A percentile compares a stretch with the other conserved stretches of the same genome.
Evolutionary conservation across 1,284 basidiomycete species (phyloP).

Genomic region (Heterobasidion annosum): DNA sequence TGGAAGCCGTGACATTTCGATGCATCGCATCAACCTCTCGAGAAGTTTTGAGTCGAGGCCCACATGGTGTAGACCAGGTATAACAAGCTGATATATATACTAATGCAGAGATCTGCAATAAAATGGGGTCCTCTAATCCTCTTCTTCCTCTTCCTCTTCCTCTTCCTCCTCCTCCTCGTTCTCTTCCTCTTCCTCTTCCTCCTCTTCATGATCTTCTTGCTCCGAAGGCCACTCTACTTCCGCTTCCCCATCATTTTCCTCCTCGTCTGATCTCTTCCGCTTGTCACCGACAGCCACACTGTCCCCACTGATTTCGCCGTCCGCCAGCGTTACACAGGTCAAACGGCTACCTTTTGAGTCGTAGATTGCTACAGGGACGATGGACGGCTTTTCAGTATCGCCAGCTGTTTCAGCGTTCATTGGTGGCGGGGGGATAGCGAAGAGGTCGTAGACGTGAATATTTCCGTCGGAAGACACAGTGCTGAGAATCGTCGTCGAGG

Average conservation of each 20-base stretch:
- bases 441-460: conserved; percentile 12
- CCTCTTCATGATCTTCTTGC: not conserved
- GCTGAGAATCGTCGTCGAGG: conserved; percentile 10
- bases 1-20: too few relatives aligned
- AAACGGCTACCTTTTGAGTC: conserved; percentile 13
- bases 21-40: too few relatives aligned
- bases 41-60: too few relatives aligned
- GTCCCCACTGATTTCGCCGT: conserved; percentile 5
- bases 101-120: too few relatives aligned
- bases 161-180: not conserved
- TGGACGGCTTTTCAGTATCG: conserved; percentile 1
- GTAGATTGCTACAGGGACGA: conserved; percentile 10
- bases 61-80: too few relatives aligned
- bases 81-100: too few relatives aligned
- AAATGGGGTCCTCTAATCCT: too few relatives aligned
- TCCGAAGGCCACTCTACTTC: conserved; percentile 3
- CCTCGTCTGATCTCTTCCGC: conserved; percentile 7
- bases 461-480: conserved; percentile 12
- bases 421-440: conserved; percentile 4
- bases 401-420: not conserved
- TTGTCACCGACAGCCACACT: conserved; percentile 6
- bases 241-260: conserved; percentile 7
- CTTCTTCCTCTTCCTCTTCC: too few relatives aligned
- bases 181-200: conserved; percentile 1
- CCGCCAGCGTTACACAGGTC: conserved; percentile 12